Base-by-base conservation (phyloP, 2,329 filamentous ascomycete genomes). In the Xylariales sp. region DNA sequence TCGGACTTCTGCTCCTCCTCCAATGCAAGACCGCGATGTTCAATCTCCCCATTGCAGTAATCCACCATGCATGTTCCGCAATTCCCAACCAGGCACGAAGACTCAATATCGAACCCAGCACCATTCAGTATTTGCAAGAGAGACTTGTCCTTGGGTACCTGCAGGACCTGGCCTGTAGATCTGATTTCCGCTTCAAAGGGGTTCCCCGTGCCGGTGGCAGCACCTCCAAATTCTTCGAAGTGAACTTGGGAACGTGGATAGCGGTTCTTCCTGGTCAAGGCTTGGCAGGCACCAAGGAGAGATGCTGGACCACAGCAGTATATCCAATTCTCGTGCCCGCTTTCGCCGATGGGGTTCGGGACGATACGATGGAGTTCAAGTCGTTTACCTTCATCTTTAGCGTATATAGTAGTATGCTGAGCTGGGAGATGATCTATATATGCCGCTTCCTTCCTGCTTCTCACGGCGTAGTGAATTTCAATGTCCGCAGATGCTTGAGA, bases 291-390 rank as follows among this genome's bases (percentile, higher is more conserved):
- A 6, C 43, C 38, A 17, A 57, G 45, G 18, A 59, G 40, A 3
- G 49, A 36, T 4, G 46, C 15, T 4, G 56, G 55, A 1, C 55
- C 56, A 20, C 56, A 57, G 39, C 55, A 59, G 39, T 60, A 64
- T 2, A 61, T 50, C n/a, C 57, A 44, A 0, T 52, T 46, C 3
- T 49, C 47, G 3, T 41, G 46, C 33, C 56, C 42, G 15, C 29
- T 36, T 4, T 51, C 40, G 24, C 47, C 34, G 1, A 46, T 41
- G 2, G 55, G 37, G 4, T 40, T 4, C 14, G 56, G 54, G 2
- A 59, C 43, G 12, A 55, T 29, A 11, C 83, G 76, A 59, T 21
- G n/a, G 11, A 52, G 38, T 5, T 47, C 19, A 6, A 59, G 28
- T 15, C 54, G 50, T 17, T 43, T 40, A 4, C 49, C 52, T 29